Evolutionary conservation across 768 basidiomycete genomes (phyloP), one percentile per base, ranked within the genome.

Genomic region (Pholiota molesta): DNA sequence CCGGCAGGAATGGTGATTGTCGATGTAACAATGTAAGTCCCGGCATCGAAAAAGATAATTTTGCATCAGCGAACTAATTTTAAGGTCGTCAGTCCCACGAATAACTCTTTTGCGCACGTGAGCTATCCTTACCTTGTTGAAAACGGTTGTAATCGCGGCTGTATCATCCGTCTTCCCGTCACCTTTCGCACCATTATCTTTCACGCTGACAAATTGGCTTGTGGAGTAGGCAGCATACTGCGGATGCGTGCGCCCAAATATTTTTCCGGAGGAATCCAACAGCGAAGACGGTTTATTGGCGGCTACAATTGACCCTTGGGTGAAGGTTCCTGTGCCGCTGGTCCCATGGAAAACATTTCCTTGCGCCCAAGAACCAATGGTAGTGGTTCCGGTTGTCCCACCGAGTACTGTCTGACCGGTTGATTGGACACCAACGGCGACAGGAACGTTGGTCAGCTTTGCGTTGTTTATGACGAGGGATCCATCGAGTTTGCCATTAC

Each of bases 161-260:
- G 92, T 92, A 71, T 94, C 92, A 71, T 94, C 92, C 4, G 89
- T 89, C 26, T 67, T 69, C 14, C 92, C 92, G 66, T 94, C 91
- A 42, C 92, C 92, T 66, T 77, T 81, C 5, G 91, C 92, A 21
- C 91, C 92, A 55, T 87, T 70, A 61, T 83, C 83, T 67, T 83
- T 87, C 44, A 89, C 90, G 66, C 88, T 91, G 53, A 92, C 83
- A 67, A 94, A 86, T 66, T 92, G 85, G 65, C 76, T 79, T 44
- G 84, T 78, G 33, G 85, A 82, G 65, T 86, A 88, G 62, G 76
- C 74, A 23, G 76, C 83, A 66, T 93, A 92, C 68, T 92, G 90
- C 9, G 90, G 90, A 65, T 86, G 89, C 5, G 75, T 75, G 65
- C 74, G 84, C 19, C 88, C 85, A 59, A 91, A 86, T 44, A 92